Evolutionary conservation across 2,329 filamentous ascomycete species (phyloP), one percentile per base, ranked within the genome.

Genomic region (Scedosporium minutisporum): DNA sequence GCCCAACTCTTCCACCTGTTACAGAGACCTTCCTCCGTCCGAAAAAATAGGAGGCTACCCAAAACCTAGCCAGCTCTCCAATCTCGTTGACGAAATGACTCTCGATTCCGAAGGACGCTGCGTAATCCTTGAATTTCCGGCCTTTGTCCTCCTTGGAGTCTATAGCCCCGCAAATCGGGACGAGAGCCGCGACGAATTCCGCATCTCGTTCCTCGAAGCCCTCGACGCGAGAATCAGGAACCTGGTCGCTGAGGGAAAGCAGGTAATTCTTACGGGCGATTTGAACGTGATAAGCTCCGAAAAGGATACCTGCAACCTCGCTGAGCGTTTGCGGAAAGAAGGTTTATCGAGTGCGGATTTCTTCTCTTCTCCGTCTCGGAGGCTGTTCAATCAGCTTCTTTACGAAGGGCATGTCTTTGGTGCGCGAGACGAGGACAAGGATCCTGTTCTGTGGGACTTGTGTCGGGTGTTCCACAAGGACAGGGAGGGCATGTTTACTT

Each of bases 51-150:
- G 95, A 4, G 95, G 95, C 3, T 97, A 97, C 73, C 93, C 91
- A 0, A 85, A 80, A 1, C 74, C 80, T 0, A 78, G 80, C 18
- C 92, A 96, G 69, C 79, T 96, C 1, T 77, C 80, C 0, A 78
- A 80, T 10, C 71, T 75, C 0, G 74, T 91, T 4, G 91, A 96
- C 69, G 86, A 90, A 51, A 78, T 81, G 2, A 81, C 81, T 0
- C 83, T 97, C 6, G 95, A 99, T 72, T 90, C 90, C 0, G 95
- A 99, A 77, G 95, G 95, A 0, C 88, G 95, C 58, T 96, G 92
- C 68, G 86, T 97, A 6, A 81, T 96, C 53, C 80, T 99, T 3
- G 95, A 97, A 71, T 97, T 99, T 68, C 91, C 92, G 0, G 93
- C 91, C 3, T 97, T 99, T 72, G 91, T 99, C 4, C 82, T 99